Evolutionary conservation across 2,329 filamentous ascomycete genomes (phyloP), one percentile per base, ranked within the genome.

Genomic region (Samsoniella hepiali): DNA sequence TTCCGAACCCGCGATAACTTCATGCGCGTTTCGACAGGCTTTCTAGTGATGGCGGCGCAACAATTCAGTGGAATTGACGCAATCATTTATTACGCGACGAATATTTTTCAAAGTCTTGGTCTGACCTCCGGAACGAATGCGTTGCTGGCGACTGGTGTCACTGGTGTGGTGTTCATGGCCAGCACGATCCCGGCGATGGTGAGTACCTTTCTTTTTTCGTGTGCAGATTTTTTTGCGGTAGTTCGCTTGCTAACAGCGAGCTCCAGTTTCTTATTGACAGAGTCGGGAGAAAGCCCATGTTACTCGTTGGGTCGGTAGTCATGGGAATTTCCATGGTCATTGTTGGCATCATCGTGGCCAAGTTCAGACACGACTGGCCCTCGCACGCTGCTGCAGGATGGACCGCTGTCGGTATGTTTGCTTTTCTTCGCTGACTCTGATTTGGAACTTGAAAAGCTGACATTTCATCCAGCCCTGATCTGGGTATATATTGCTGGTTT

Each of bases 141-240:
- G 13, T 80, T 91, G 1, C 78, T 91, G 9, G 88, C 88, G 0
- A 91, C 88, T 0, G 89, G 88, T 9, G 88, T 91, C 0, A 88
- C 89, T 5, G 88, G 88, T 3, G 87, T 91, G 42, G 84, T 86
- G 58, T 88, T 90, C 81, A 87, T 90, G 68, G 65, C 74, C 8
- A 69, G 65, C 50, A 75, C 73, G 3, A 63, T 75, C 2, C 73
- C 73, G 0, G 69, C 72, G 1, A 75, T 74, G 72, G 70, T 66
- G 29, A 49, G 55, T 13, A 32, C 15, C 5, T 8, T 10, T 40
- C 38, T 34, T 45, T 44, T 32, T 44, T 8, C 2, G 17, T 36
- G 34, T 2, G 31, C 3, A 2, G 11, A 1, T 1, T 13, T 22
- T 17, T 42, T 7, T 22, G n/a, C 29, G 7, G 54, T 27, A 15